A percentile compares a stretch with the other conserved stretches of the same genome.
phyloP scores from a whole-genome alignment of 345 rosid genomes.

The Acer negundo region DNA sequence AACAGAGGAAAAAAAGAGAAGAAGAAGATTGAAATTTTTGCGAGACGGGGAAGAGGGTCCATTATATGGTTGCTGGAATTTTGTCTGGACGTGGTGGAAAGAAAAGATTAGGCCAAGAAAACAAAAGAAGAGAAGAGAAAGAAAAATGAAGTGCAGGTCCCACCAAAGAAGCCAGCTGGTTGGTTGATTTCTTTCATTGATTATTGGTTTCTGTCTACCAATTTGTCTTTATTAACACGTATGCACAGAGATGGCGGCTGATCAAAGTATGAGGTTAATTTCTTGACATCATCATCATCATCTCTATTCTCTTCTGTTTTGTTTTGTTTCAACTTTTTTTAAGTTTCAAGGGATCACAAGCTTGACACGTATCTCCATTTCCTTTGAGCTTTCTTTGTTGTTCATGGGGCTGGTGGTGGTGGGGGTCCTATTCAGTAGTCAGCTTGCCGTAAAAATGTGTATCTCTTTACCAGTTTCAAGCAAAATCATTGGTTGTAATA shows the following conservation, averaged over 20 bases:
- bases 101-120: not conserved
- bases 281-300: conserved; percentile 24
- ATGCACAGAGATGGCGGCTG: conserved; percentile 45
- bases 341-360: not conserved
- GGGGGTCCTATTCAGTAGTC: conserved; percentile 33
- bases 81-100: conserved; percentile 57
- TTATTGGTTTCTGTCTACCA: not conserved
- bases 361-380: conserved; percentile 41
- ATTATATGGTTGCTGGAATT: conserved; percentile 60
- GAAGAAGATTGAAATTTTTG: conserved; percentile 67
- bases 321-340: not conserved
- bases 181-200: not conserved
- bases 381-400: too few species aligned
- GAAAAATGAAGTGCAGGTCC: conserved; percentile 7
- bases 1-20: not conserved
- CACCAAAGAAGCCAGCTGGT: conserved; percentile 30
- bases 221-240: conserved; percentile 21
- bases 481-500: not conserved
- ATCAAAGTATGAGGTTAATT: conserved; percentile 18
- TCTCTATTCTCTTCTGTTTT: not conserved
- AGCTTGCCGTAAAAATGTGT: conserved; percentile 33
- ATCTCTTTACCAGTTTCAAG: conserved; percentile 24
- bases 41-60: conserved; percentile 42
- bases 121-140: conserved; percentile 24
- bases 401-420: not conserved